Base-by-base conservation (phyloP, 768 basidiomycete species). In the Termitomyces sp. region DNA sequence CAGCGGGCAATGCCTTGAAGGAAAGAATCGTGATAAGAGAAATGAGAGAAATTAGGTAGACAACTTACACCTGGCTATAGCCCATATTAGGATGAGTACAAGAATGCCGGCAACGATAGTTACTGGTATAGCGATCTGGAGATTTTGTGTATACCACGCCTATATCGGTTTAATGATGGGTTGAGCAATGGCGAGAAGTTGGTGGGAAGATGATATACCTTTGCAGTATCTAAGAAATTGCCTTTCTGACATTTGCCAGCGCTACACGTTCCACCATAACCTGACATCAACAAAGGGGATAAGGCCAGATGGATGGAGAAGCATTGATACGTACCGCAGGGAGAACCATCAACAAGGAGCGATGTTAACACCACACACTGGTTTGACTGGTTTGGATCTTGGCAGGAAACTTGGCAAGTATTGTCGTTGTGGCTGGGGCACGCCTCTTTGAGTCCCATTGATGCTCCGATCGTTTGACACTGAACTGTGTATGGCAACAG, bases 121-220 rank as follows among this genome's bases (percentile, higher is more conserved):
- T 55, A 92, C 81, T 20, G 91, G 89, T 63, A 93, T 88, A 26
- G 89, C 76, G 59, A 92, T 88, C 68, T 87, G 85, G 12, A 90
- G 80, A 72, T 92, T 92, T 60, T 84, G 80, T 6, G 69, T 73
- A 69, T 88, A 90, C 89, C 88, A 90, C 5, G 88, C 77, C 86
- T 88, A 62, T 40, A 24, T 42, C 53, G 46, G 46, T 51, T 47
- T n/a, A 10, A 35, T 13, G 13, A 44, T n/a, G 24, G n/a, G 44
- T n/a, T 56, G 26, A 62, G 54, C 50, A 56, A 59, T 52, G 30
- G 10, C 40, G 40, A 43, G 8, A 57, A 36, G 9, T 47, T 40
- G 33, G 59, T 32, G 58, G 36, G 26, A 52, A 58, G 49, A 28
- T 58, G 44, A 42, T 58, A 30, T 63, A 85, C 87, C 75, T 85